Percentiles rank a stretch among this genome's conserved stretches.
phyloP scores from a whole-genome alignment of 208 protist species.

The Crithidia acanthocephali region DNA sequence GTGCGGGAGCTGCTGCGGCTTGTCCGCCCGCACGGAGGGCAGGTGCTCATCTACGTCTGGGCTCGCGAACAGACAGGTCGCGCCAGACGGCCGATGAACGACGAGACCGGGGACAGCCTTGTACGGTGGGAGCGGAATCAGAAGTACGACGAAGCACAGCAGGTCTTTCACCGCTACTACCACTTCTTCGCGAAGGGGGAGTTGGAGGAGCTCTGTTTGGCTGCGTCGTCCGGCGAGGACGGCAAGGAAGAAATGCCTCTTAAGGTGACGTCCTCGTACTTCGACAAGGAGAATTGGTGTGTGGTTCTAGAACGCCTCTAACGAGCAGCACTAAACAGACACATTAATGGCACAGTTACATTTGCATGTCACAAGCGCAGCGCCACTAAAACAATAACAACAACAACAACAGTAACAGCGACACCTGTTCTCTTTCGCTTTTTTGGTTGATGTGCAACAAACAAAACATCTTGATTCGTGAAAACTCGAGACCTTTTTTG shows the following conservation, averaged over 20 bases:
- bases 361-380: no score
- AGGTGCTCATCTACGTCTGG: constrained; percentile 88
- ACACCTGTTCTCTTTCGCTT: no score
- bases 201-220: constrained; percentile 58
- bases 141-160: constrained; percentile 48
- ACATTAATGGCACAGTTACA: no score
- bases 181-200: constrained; percentile 86
- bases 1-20: constrained; percentile 80
- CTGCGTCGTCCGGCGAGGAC: constrained; percentile 35
- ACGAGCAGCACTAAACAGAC: neutral
- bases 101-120: constrained; percentile 62
- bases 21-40: constrained; percentile 57
- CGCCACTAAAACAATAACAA: no score
- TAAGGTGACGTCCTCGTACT: constrained; percentile 61
- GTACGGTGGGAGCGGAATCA: constrained; percentile 70
- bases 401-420: no score
- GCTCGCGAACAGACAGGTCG: constrained; percentile 53
- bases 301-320: constrained; percentile 50
- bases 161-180: constrained; percentile 80
- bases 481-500: no score
- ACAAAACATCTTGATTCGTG: no score
- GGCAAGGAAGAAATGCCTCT: neutral
- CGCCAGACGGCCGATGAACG: constrained; percentile 34
- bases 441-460: no score
- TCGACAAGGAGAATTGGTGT: constrained; percentile 92